Percentiles rank a stretch among this genome's conserved stretches.
Conservation (phyloP, 2,329 filamentous ascomycete species). For the Leptodontidium sp. region DNA sequence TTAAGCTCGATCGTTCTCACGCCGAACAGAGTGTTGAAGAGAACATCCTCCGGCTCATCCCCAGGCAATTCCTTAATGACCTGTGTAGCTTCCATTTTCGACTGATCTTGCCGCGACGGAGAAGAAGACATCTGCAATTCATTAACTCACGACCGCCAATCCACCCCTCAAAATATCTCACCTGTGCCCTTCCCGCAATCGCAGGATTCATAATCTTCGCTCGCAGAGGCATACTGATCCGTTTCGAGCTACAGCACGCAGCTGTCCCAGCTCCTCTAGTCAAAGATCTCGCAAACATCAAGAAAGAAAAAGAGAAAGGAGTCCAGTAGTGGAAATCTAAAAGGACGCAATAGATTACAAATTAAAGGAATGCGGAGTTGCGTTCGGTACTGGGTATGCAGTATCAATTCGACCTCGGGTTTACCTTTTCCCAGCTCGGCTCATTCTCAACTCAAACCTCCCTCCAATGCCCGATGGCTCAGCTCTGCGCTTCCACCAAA, state of each 20-base stretch:
- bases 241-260: constrained; percentile 54
- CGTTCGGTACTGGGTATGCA: neutral
- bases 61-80: constrained; percentile 48
- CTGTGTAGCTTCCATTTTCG: constrained; percentile 32
- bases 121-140: constrained; percentile 51
- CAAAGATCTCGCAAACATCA: constrained; percentile 66
- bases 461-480: neutral
- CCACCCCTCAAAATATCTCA: constrained; percentile 47
- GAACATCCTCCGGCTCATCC: constrained; percentile 88
- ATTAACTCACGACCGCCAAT: constrained; percentile 34
- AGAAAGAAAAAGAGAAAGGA: constrained; percentile 42
- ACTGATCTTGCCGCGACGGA: constrained; percentile 11
- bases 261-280: constrained; percentile 61
- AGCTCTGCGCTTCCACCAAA: neutral
- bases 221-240: constrained; percentile 77
- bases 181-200: constrained; percentile 60
- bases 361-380: constrained; percentile 36
- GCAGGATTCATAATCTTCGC: constrained; percentile 74
- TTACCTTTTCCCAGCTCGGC: constrained; percentile 31
- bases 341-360: neutral
- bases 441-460: neutral
- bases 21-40: constrained; percentile 89
- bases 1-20: constrained; percentile 94
- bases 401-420: constrained; percentile 31
- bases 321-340: constrained; percentile 14